Evolutionary conservation across 176 grass and related monocot genomes (phyloP), one percentile per base, ranked within the genome.

Genomic region (Aegilops longissima): DNA sequence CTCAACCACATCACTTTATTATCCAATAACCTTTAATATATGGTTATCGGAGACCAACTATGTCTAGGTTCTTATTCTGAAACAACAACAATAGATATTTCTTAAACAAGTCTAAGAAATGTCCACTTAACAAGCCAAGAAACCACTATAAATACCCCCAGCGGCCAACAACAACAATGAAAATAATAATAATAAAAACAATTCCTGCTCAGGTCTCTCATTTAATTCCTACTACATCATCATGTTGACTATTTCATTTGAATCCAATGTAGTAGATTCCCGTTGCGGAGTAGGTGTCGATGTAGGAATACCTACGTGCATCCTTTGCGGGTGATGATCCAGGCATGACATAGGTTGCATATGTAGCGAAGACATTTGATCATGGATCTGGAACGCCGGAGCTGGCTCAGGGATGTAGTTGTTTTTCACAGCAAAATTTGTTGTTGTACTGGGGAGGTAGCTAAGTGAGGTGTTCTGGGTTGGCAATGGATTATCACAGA

Each of bases 291-390:
- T n/a, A 20, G 82, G 56, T 1, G 12, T 66, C 0, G 73, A 73
- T 1, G 85, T 47, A 83, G 76, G 76, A 35, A 59, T 71, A 42
- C 24, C 56, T 0, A 45, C 25, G 10, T 34, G 61, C 12, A 72
- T 86, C 21, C 52, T 80, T 20, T 77, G 80, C 12, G 92, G 86
- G 27, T 86, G 87, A 80, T 75, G 66, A 84, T 92, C 88, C 33
- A 92, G 75, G 73, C 33, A 83, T 1, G 36, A 62, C 11, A 77
- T 73, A 11, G 83, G 80, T 20, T 86, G 85, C 38, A 68, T 45
- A 12, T 51, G 29, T 82, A 90, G 44, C 2, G 73, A 76, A 51
- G 58, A 8, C 17, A 86, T 39, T 24, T 2, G 27, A 14, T 67
- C 51, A 0, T 51, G 54, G 13, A 68, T 18, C 47, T 39, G 84